phyloP scores from a whole-genome alignment of 192 early-diverging fungal species.

The Podila verticillata region DNA sequence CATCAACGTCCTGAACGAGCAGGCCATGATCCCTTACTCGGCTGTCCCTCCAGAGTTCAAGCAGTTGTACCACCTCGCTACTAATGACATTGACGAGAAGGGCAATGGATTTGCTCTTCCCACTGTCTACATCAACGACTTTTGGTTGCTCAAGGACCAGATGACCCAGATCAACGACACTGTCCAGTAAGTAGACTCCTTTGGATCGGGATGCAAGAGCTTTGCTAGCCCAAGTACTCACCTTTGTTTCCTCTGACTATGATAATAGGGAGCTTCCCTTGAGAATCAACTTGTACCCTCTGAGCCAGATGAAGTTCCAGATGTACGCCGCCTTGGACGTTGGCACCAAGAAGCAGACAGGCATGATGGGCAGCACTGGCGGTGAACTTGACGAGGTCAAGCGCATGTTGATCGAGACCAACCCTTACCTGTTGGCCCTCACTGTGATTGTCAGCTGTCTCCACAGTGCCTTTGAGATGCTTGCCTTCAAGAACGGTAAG shows the following conservation, averaged over 20 bases:
- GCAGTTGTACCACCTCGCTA: constrained; percentile 55
- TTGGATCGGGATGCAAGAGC: not conserved
- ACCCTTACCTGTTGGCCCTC: constrained; percentile 79
- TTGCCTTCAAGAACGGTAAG: constrained; percentile 93
- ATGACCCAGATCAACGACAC: constrained; percentile 78
- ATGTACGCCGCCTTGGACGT: constrained; percentile 77
- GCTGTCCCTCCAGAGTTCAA: constrained; percentile 62
- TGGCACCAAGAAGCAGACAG: constrained; percentile 65
- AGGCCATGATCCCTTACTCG: constrained; percentile 54
- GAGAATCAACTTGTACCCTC: constrained; percentile 67
- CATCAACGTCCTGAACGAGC: constrained; percentile 64
- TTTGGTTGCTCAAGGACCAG: constrained; percentile 81
- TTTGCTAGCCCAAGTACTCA: not conserved
- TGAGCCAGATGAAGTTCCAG: constrained; percentile 80
- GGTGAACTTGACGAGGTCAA: constrained; percentile 84
- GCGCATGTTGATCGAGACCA: constrained; percentile 91
- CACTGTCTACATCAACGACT: constrained; percentile 80
- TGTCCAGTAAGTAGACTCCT: constrained; percentile 59
- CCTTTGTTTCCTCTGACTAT: not conserved
- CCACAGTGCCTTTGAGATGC: constrained; percentile 89
- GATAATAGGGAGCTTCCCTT: constrained; percentile 68
- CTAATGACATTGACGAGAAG: constrained; percentile 30
- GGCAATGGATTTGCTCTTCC: constrained; percentile 72
- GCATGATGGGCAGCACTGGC: constrained; percentile 60
- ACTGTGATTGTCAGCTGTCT: constrained; percentile 83